These are phyloP conservation scores for Rhazya stricta DNA, from an alignment of 257 asterid genomes.

Conservation along the genomic window DNA sequence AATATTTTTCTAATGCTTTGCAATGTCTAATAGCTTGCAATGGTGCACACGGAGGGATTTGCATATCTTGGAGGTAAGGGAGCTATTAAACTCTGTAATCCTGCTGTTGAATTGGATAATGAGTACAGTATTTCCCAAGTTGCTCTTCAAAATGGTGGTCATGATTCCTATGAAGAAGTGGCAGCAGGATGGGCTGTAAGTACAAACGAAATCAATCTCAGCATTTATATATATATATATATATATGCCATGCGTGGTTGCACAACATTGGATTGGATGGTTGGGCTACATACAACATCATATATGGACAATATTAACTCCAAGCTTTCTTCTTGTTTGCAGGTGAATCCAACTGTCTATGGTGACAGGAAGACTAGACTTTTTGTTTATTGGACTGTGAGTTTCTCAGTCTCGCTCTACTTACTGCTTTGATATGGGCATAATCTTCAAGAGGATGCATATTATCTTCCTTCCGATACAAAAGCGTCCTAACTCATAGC, in stretches of 20 bases:
- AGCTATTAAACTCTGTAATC: constrained; percentile 52
- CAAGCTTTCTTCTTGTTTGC: background rate
- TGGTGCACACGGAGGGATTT: constrained; percentile 47
- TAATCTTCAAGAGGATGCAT: too few relatives aligned
- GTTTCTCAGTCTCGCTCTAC: constrained; percentile 12
- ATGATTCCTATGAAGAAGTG: constrained; percentile 29
- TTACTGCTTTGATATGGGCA: background rate
- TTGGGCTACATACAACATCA: too few relatives aligned
- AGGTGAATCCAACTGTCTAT: constrained; percentile 68
- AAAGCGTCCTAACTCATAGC: too few relatives aligned
- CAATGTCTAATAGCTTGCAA: constrained; percentile 32
- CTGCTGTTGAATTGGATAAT: constrained; percentile 53
- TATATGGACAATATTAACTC: background rate
- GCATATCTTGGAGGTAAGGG: constrained; percentile 65
- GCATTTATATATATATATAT: too few relatives aligned
- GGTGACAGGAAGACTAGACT: constrained; percentile 65
- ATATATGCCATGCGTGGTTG: too few relatives aligned
- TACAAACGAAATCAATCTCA: background rate
- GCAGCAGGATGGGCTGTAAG: constrained; percentile 79
- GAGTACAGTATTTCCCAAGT: constrained; percentile 56
- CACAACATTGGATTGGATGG: background rate
- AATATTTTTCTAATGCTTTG: background rate
- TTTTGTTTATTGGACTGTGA: constrained; percentile 72
- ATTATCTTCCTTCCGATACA: too few relatives aligned
- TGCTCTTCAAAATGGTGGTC: constrained; percentile 46